These are phyloP conservation scores for Copromyces sp. DNA, from an alignment of 495 filamentous ascomycete species.

Conservation along the genomic window DNA sequence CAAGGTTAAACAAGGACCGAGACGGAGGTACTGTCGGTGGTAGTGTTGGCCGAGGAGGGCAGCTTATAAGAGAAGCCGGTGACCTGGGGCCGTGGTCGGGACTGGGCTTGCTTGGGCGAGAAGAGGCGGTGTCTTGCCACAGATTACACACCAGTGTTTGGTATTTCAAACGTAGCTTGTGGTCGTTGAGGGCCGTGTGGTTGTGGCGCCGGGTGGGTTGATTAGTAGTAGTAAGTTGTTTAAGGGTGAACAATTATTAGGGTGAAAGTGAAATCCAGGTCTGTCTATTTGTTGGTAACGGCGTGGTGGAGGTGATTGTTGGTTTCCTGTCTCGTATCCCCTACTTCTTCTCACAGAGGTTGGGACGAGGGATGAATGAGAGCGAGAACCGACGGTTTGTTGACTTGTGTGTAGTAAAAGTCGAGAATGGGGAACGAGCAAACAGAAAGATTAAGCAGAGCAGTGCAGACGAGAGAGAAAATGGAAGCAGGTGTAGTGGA, in stretches of 20 bases:
- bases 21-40: not conserved
- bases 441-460: constrained; percentile 1
- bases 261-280: not conserved
- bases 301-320: not conserved
- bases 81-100: not conserved
- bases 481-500: constrained; percentile 1
- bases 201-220: not conserved
- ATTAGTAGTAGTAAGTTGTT: not conserved
- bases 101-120: not conserved
- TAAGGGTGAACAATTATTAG: not conserved
- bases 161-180: not conserved
- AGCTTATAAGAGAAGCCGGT: not conserved
- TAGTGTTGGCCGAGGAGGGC: not conserved
- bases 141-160: not conserved
- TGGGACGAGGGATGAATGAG: not conserved
- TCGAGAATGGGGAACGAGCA: not conserved
- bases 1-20: constrained; percentile 2
- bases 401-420: not conserved
- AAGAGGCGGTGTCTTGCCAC: not conserved
- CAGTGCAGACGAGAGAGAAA: constrained; percentile 3
- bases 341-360: not conserved
- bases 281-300: not conserved
- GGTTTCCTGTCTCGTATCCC: not conserved
- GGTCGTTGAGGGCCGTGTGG: not conserved
- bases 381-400: not conserved